Base-by-base conservation (phyloP, 805 yeast species). In the Candida palmyrensis region DNA sequence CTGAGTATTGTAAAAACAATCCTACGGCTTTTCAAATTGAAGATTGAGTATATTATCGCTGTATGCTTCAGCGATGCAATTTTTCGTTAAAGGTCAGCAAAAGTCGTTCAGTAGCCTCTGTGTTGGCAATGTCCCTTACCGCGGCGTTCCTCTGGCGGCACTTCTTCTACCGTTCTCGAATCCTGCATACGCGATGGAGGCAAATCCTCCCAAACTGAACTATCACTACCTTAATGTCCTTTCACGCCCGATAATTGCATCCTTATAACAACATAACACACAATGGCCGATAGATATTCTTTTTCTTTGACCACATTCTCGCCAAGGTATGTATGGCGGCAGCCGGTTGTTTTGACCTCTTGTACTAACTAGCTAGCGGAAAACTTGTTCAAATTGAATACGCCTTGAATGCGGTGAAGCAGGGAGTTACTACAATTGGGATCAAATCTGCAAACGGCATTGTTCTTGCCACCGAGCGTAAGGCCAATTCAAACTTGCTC, bases 281-380 rank as follows among this genome's bases (percentile, higher is more conserved):
- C 25, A 41, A 92, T 92, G 97, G 95, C 98, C 39, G 98, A 92
- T 62, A 79, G 98, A 73, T 92, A 92, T 65, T 88, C 97, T 14
- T 92, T 92, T 57, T 92, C 98, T 16, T 74, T 92, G 42, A 92
- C 98, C 17, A 92, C 98, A 12, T 92, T 92, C 60, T 90, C 97
- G 31, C 98, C 99, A 53, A 84, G 83, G 89, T 82, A 73, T 46
- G 82, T 70, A 29, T 17, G 14, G n/a, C 20, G 17, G 29, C 15
- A 18, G 20, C 19, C n/a, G 18, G 6, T 14, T 14, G 19, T 27
- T n/a, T 14, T n/a, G 17, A 9, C 16, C 2, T 23, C 26, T 14
- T 18, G 23, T 44, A 46, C 59, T 54, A 55, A 48, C 59, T 25
- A 39, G 38, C 25, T 51, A 86, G 95, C 61, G 99, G 99, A 47